Conservation (phyloP, 176 grass and related monocot species). For the Hyparrhenia diplandra region DNA sequence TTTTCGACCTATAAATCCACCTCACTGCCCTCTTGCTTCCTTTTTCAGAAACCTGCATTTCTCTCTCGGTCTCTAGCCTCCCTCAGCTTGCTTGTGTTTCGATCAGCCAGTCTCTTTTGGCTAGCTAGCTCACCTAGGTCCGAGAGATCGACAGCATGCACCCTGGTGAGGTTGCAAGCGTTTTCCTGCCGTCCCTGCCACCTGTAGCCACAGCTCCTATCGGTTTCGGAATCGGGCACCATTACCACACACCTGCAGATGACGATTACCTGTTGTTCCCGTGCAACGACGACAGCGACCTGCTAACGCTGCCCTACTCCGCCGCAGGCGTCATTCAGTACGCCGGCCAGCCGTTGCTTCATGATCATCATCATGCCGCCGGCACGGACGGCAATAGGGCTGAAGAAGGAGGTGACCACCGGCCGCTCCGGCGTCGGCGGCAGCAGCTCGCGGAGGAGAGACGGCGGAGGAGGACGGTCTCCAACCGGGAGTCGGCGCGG, state of each 20-base stretch:
- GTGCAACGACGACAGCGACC: not conserved
- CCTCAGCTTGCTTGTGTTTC: not conserved
- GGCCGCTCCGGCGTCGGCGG: not conserved
- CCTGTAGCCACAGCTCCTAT: slow-evolving; percentile 13
- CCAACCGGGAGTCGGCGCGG: slow-evolving; percentile 77
- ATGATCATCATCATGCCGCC: not conserved
- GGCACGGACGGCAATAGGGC: not conserved
- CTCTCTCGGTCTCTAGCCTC: too few species aligned
- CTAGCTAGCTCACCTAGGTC: not conserved
- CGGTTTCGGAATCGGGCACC: slow-evolving; percentile 13
- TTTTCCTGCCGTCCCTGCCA: slow-evolving; percentile 19
- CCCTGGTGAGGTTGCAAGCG: slow-evolving; percentile 37
- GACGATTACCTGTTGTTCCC: slow-evolving; percentile 30
- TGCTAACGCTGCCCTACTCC: not conserved
- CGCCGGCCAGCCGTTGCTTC: slow-evolving; percentile 10
- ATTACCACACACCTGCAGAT: slow-evolving; percentile 32
- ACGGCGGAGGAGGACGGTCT: slow-evolving; percentile 60
- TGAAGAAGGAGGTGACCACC: not conserved
- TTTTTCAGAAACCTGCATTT: too few species aligned
- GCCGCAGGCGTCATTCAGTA: not conserved
- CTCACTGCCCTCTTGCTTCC: not conserved
- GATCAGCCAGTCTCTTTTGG: slow-evolving; percentile 21
- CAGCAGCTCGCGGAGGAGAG: slow-evolving; percentile 51
- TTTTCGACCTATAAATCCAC: slow-evolving; percentile 47
- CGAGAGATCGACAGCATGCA: slow-evolving; percentile 29